phyloP scores from a whole-genome alignment of 805 yeast genomes.

The Suhomyces faveliae region DNA sequence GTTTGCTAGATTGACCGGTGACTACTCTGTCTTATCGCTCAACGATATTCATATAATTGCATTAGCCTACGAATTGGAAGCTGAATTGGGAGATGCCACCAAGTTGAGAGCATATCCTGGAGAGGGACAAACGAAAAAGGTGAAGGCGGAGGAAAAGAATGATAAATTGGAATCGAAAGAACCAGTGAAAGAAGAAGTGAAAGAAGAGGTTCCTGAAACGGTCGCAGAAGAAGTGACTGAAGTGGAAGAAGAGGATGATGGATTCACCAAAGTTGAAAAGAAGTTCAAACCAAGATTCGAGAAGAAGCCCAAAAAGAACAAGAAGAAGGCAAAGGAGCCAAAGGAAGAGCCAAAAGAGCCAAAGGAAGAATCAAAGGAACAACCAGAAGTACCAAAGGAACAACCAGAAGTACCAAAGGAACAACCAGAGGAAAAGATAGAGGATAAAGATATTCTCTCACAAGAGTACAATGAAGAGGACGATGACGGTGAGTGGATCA shows the following conservation, averaged over 20 bases:
- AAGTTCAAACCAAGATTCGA: slow-evolving; percentile 5
- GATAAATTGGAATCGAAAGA: slow-evolving; percentile 11
- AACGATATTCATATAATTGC: slow-evolving; percentile 95
- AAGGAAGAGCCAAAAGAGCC: neutral
- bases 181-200: neutral
- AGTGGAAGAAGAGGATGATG: slow-evolving; percentile 18
- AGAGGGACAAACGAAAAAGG: slow-evolving; percentile 32
- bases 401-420: neutral
- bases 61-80: slow-evolving; percentile 81
- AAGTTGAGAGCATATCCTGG: slow-evolving; percentile 75
- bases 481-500: slow-evolving; percentile 89
- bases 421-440: neutral
- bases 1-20: slow-evolving; percentile 90
- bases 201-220: neutral
- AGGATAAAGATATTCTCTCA: slow-evolving; percentile 10
- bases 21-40: slow-evolving; percentile 77
- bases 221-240: too few relatives aligned
- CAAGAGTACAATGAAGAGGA: slow-evolving; percentile 72
- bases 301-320: neutral
- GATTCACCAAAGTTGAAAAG: slow-evolving; percentile 21
- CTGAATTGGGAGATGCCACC: slow-evolving; percentile 66
- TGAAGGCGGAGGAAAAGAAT: slow-evolving; percentile 14
- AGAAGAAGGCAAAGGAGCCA: slow-evolving; percentile 5
- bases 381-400: slow-evolving; percentile 7
- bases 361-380: neutral